Base-by-base conservation (phyloP, 2,329 filamentous ascomycete genomes). In the Aspergillus ochraceoroseus region DNA sequence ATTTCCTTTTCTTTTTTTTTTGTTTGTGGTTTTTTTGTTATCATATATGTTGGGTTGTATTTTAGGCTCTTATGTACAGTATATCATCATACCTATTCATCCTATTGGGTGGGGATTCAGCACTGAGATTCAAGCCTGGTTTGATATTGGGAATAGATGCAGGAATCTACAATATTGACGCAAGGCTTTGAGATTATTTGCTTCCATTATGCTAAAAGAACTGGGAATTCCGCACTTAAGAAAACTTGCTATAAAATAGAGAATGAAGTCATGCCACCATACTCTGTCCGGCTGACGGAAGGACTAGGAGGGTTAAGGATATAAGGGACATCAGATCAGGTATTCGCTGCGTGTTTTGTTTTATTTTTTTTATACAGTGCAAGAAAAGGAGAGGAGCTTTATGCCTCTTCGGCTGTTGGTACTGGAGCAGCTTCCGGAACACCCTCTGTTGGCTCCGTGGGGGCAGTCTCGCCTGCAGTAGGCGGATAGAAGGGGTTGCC, bases 401-500 rank as follows among this genome's bases (percentile, higher is more conserved):
- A 55, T 29, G 47, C 41, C 32, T 55, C 52, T 40, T 52, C 51
- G 11, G 47, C n/a, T 4, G 46, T 41, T 15, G 43, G 28, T 9
- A 29, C 40, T 6, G 44, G 33, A 9, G 42, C 41, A 29, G 37
- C 12, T 44, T 44, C 47, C 22, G 33, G n/a, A 7, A 34, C 23
- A 18, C 22, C 45, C 12, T 46, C 44, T 19, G 48, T 34, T n/a
- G 57, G 34, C 22, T 56, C 54, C 11, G 41, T 26, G 28, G 54
- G 39, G 17, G 49, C 44, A 32, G 52, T 48, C 9, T 42, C 47
- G 18, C 38, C 34, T 28, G 52, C 45, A 3, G 57, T 43, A n/a
- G 59, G 57, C 14, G 61, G 60, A 44, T 64, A 70, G 43, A 68
- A 75, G 2, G 68, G 66, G 38, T 71, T 67, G 4, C 72, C 87